Base-by-base conservation (phyloP, 345 rosid genomes). In the Cardiospermum halicacabum region DNA sequence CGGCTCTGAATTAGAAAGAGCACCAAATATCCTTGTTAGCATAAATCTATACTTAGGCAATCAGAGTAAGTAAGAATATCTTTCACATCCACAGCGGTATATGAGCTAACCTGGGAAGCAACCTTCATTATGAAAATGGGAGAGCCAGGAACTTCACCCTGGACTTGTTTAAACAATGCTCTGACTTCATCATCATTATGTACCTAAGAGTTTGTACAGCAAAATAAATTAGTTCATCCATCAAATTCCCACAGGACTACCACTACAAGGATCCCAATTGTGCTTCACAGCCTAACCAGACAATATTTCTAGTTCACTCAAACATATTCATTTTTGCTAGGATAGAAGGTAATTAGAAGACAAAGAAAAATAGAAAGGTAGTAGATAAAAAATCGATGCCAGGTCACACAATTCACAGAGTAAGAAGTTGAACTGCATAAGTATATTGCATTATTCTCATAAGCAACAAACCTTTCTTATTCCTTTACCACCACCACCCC, bases 401-500 rank as follows among this genome's bases (percentile, higher is more conserved):
- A 3, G 1, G 4, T 36, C 36, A 13, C 34, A 13, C 53, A n/a
- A 10, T 37, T 64, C 21, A 7, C 50, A 16, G 6, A 25, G 67
- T 24, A 49, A 26, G 9, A 53, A 6, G 16, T 22, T 18, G 57
- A 27, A n/a, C 43, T 31, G n/a, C n/a, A 19, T 49, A 59, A 39
- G 28, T 64, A 60, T 42, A 55, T 28, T 42, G 30, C 11, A 58
- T 59, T 11, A 36, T 64, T 18, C 6, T 30, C 21, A 55, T 19
- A 73, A 50, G 72, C 65, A 36, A 67, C 78, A 60, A 57, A 95
- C 99, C 99, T 95, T 95, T 82, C 99, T 84, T 71, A 95, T 95
- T 66, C 99, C 99, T 85, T 95, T 91, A 70, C 99, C 99, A 39
- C 99, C 99, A 36, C 99, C 99, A 64, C 99, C 99, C 99, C 99